Conservation (phyloP, 345 rosid genomes). For the Carallia pectinifolia region DNA sequence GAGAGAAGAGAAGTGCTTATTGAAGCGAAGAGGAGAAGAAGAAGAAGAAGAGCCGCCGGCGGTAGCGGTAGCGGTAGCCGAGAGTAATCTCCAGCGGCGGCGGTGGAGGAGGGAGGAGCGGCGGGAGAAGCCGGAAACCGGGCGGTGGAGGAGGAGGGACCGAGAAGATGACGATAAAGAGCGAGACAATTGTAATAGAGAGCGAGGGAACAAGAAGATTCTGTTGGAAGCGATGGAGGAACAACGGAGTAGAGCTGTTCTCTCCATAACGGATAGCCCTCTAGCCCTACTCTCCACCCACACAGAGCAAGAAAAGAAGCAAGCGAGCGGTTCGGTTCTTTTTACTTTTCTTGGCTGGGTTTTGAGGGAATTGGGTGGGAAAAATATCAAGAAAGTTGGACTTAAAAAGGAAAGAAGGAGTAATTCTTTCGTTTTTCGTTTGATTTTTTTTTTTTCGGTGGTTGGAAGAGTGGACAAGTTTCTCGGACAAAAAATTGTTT, state of each 20-base stretch:
- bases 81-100: conserved; percentile 29
- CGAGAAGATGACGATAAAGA: conserved; percentile 26
- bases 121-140: conserved; percentile 29
- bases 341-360: no score
- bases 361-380: no score
- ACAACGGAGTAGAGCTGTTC: conserved; percentile 52
- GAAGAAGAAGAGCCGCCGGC: conserved; percentile 18
- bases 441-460: no score
- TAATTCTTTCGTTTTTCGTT: no score
- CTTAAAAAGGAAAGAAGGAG: no score
- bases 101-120: conserved; percentile 47
- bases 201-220: conserved; percentile 42
- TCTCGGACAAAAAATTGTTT: no score
- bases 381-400: no score
- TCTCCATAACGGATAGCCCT: conserved; percentile 34
- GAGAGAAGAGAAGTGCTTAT: conserved; percentile 49
- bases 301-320: no score
- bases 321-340: no score
- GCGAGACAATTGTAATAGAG: background rate
- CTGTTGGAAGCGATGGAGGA: conserved; percentile 44
- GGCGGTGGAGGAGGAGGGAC: conserved; percentile 33
- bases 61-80: background rate
- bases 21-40: conserved; percentile 27
- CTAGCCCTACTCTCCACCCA: no score
- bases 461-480: no score